Evolutionary conservation across 768 basidiomycete species (phyloP), one percentile per base, ranked within the genome.

Genomic region (Calocybe cyanea): DNA sequence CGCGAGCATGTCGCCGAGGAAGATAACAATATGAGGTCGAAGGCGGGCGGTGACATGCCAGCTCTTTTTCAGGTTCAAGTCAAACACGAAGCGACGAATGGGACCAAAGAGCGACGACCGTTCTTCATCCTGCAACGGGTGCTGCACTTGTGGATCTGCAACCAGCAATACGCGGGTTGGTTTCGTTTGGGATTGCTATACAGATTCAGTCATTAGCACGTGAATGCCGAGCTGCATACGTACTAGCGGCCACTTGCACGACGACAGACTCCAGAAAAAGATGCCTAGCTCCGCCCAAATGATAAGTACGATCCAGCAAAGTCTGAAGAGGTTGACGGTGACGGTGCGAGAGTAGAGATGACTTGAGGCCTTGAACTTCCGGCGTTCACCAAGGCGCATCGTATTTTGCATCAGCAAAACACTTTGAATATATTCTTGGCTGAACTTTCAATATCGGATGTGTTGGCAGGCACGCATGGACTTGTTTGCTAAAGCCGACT

Each of bases 1-100:
- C 36, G 84, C 77, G 41, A 91, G 67, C 76, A 86, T 81, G 58
- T 92, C 88, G 5, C 88, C 88, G 3, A 87, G 67, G 53, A 89
- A 85, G 7, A 92, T 71, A n/a, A 89, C 78, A 4, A 65, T 71
- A 51, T 88, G 68, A 2, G 87, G 81, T 35, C 67, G 75, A 25
- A 85, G 58, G 24, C 76, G 69, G 33, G 71, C 74, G 0, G 73
- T 73, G 31, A 80, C 78, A 47, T 71, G 76, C 88, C 88, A 92
- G 46, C 75, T 78, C 63, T 84, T 85, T 51, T 76, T 77, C 49
- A 90, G 58, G 57, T 81, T 83, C 43, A 78, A 51, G 55, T 84
- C 71, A 54, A 75, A 73, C 40, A 81, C 57, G 54, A 70, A 63
- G 42, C 75, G 69, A 38, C 69, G 67, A 52, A 73, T 32, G 6